These are phyloP conservation scores for Salvia hispanica DNA, from an alignment of 257 asterid species.

Conservation along the genomic window DNA sequence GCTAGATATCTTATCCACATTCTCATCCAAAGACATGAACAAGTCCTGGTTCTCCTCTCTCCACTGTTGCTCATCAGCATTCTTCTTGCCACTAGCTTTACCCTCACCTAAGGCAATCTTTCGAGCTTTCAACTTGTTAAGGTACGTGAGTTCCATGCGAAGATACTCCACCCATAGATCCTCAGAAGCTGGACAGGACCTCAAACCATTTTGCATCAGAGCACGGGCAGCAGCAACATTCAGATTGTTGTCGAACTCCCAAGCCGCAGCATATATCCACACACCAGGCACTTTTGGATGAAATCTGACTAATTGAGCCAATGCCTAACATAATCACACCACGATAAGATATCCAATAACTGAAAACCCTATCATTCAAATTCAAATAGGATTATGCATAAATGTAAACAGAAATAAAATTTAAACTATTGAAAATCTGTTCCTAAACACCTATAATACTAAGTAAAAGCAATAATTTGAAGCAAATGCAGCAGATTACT, in stretches of 20 bases:
- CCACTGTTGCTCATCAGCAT: slow-evolving; percentile 65
- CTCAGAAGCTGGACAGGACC: slow-evolving; percentile 86
- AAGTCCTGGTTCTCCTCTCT: slow-evolving; percentile 68
- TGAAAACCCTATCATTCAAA: background rate
- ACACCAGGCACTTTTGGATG: slow-evolving; percentile 93
- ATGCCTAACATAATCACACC: slow-evolving; percentile 51
- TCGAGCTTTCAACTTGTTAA: slow-evolving; percentile 81
- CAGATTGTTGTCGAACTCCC: slow-evolving; percentile 88
- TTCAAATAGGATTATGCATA: background rate
- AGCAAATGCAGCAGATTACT: slow-evolving; percentile 41
- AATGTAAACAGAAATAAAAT: background rate
- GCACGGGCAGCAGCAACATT: slow-evolving; percentile 89
- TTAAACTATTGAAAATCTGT: background rate
- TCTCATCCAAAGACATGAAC: slow-evolving; percentile 64
- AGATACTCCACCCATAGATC: slow-evolving; percentile 95
- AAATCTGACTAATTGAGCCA: slow-evolving; percentile 78
- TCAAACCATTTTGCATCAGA: slow-evolving; percentile 90
- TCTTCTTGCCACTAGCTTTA: slow-evolving; percentile 38
- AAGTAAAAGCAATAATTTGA: slow-evolving; percentile 1
- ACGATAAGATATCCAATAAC: slow-evolving; percentile 7
- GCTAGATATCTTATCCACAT: slow-evolving; percentile 39
- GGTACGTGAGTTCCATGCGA: slow-evolving; percentile 92
- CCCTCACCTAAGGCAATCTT: slow-evolving; percentile 81
- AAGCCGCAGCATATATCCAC: slow-evolving; percentile 97
- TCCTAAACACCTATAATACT: background rate